Percentiles rank a stretch among this genome's conserved stretches.
phyloP scores from a whole-genome alignment of 768 basidiomycete genomes.

The Leccinum imitatum region DNA sequence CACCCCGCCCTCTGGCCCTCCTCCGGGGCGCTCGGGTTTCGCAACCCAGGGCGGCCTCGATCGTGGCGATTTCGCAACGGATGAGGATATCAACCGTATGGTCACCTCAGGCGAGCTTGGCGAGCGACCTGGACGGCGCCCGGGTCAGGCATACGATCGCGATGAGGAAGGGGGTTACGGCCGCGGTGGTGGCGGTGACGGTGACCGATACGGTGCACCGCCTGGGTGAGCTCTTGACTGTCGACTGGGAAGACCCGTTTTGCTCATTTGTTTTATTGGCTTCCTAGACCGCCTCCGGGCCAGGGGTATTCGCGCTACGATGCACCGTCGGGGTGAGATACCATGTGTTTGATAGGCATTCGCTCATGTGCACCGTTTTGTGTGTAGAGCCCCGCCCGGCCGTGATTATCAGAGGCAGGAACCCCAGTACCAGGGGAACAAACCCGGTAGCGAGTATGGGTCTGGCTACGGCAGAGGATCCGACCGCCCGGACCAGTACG shows the following conservation, averaged over 20 bases:
- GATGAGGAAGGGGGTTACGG: background rate
- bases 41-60: slow-evolving; percentile 17
- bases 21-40: background rate
- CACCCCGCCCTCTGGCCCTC: slow-evolving; percentile 12
- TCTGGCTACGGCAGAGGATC: slow-evolving; percentile 1
- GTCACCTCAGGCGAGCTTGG: slow-evolving; percentile 17
- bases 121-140: background rate
- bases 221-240: slow-evolving; percentile 14
- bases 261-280: background rate
- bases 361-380: background rate
- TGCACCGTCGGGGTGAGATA: slow-evolving; percentile 15
- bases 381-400: slow-evolving; percentile 10
- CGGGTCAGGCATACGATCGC: background rate
- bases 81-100: slow-evolving; percentile 26
- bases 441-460: slow-evolving; percentile 1
- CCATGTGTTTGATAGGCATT: background rate
- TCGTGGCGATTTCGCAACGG: slow-evolving; percentile 30
- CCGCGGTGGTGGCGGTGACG: background rate
- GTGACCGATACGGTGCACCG: background rate
- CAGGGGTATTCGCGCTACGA: slow-evolving; percentile 12
- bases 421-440: slow-evolving; percentile 3
- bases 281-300: background rate
- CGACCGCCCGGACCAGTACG: slow-evolving; percentile 16
- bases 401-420: slow-evolving; percentile 8
- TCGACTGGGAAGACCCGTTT: background rate